phyloP scores from a whole-genome alignment of 805 yeast species.

The Pichia manshurica region DNA sequence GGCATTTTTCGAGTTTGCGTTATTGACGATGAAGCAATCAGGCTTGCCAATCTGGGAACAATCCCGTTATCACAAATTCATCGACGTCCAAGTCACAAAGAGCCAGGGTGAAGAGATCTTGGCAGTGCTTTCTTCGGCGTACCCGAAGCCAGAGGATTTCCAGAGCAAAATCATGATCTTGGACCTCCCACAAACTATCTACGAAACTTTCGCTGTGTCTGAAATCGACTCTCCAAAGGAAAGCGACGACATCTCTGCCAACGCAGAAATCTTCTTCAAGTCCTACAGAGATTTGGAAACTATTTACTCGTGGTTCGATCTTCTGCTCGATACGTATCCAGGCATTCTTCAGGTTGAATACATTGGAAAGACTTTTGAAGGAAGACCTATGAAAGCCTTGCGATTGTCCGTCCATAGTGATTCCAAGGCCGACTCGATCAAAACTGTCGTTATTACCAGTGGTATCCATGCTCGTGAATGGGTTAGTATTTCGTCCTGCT shows the following conservation, averaged over 20 bases:
- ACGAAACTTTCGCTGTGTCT: slow-evolving; percentile 45
- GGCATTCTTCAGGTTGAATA: slow-evolving; percentile 55
- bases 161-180: slow-evolving; percentile 41
- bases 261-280: slow-evolving; percentile 56
- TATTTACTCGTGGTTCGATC: slow-evolving; percentile 66
- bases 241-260: slow-evolving; percentile 5
- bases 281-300: slow-evolving; percentile 63
- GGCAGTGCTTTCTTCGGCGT: slow-evolving; percentile 1
- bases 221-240: background rate
- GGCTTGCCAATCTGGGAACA: slow-evolving; percentile 46
- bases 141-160: slow-evolving; percentile 15
- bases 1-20: slow-evolving; percentile 12
- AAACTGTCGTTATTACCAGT: slow-evolving; percentile 71
- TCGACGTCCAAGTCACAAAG: slow-evolving; percentile 38
- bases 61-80: slow-evolving; percentile 33
- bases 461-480: slow-evolving; percentile 91
- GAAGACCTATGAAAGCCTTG: slow-evolving; percentile 61
- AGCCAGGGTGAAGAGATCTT: slow-evolving; percentile 23
- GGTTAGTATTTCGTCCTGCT: slow-evolving; percentile 68
- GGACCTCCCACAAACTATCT: slow-evolving; percentile 53
- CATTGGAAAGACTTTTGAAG: slow-evolving; percentile 74
- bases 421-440: slow-evolving; percentile 32
- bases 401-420: slow-evolving; percentile 49
- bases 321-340: slow-evolving; percentile 57
- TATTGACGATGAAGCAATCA: slow-evolving; percentile 20